Evolutionary conservation across 352 stramenopile species (phyloP), one percentile per base, ranked within the genome.

Genomic region (Globisporangium nagaii): DNA sequence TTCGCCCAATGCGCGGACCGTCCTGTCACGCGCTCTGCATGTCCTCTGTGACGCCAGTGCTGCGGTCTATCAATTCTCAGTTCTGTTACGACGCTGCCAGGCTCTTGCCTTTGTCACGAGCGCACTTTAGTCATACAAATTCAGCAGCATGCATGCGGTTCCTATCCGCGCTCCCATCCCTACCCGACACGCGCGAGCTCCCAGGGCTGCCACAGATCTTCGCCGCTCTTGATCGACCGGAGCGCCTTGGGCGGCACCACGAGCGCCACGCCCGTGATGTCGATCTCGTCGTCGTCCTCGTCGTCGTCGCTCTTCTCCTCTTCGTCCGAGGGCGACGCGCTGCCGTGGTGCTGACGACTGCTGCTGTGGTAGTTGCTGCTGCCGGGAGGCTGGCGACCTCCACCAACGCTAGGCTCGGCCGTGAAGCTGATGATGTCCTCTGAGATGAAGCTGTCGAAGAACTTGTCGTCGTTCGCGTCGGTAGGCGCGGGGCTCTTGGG

Each of bases 141-240:
- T 39, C 34, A 19, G n/a, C n/a, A n/a, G n/a, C n/a, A n/a, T n/a
- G n/a, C n/a, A n/a, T n/a, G n/a, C n/a, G n/a, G n/a, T n/a, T n/a
- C n/a, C n/a, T n/a, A n/a, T n/a, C n/a, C n/a, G n/a, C n/a, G n/a
- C n/a, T n/a, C 17, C 4, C 4, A 1, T 25, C 10, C 28, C 41
- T 63, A 88, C 1, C 69, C 71, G 4, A 69, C 75, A 35, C 69
- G 70, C 13, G 79, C 74, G 8, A 90, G 65, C 56, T 92, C 82
- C 82, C 77, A 92, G 3, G 77, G 77, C 56, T 92, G 73, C 82
- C 82, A 92, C 30, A 92, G 53, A 27, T 73, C 65, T 36, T 92
- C 67, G 3, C 51, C 65, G 41, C 67, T 84, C 25, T 41, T 60
- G 5, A 59, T 62, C 39, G 81, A 81, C 24, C 60, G 72, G 4